Percentiles rank a stretch among this genome's conserved stretches.
Conservation (phyloP, 345 rosid species). For the rapeseed (Brassica napus) region DNA sequence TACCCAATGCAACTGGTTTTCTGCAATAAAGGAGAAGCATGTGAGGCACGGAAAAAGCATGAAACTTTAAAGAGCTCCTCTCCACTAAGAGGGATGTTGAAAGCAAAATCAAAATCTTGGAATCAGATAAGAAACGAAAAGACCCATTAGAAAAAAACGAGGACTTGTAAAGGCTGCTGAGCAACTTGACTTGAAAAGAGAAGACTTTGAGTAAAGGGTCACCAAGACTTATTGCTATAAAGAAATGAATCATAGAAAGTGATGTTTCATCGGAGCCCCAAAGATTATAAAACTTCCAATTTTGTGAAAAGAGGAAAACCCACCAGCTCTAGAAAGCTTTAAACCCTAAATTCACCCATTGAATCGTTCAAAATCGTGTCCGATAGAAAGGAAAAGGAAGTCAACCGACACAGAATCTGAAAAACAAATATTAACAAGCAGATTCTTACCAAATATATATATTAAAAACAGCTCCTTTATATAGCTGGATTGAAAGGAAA, state of each 20-base stretch:
- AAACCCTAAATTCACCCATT: conserved; percentile 4
- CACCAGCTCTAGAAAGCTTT: background rate
- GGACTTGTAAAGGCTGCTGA: conserved; percentile 32
- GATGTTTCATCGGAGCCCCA: conserved; percentile 3
- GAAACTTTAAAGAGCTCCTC: conserved; percentile 41
- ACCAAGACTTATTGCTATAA: conserved; percentile 32
- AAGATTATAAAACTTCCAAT: background rate
- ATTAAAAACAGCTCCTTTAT: background rate
- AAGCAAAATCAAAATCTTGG: conserved; percentile 11
- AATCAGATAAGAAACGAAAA: conserved; percentile 7
- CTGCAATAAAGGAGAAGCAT: conserved; percentile 43
- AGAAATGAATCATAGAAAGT: conserved; percentile 14
- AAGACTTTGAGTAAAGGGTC: conserved; percentile 51
- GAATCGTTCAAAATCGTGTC: conserved; percentile 3
- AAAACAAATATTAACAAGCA: background rate
- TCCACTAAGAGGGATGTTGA: conserved; percentile 25
- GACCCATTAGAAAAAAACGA: conserved; percentile 4
- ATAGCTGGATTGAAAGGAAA: background rate
- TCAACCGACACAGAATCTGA: conserved; percentile 18
- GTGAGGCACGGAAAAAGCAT: conserved; percentile 57
- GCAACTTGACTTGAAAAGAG: conserved; percentile 26
- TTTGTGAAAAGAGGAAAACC: conserved; percentile 5
- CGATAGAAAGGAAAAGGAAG: background rate
- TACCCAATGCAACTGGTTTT: conserved; percentile 38
- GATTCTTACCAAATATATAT: conserved; percentile 11